Conservation (phyloP, 2,329 filamentous ascomycete genomes). For the Neofusicoccum ribis region DNA sequence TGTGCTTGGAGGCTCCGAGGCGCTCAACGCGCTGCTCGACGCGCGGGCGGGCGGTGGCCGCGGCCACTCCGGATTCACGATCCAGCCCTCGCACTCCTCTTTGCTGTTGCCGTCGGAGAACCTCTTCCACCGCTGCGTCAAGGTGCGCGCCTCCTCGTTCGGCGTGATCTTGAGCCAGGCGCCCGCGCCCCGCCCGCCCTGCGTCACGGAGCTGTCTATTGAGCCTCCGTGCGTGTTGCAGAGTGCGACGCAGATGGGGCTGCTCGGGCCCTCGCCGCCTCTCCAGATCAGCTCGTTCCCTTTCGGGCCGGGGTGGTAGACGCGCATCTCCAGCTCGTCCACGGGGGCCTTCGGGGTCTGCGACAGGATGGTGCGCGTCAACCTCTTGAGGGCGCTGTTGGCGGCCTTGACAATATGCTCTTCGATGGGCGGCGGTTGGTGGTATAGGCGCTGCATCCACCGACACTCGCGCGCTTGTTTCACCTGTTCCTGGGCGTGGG, state of each 20-base stretch:
- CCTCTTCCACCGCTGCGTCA: constrained; percentile 15
- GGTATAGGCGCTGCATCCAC: constrained; percentile 12
- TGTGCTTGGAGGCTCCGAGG: no score
- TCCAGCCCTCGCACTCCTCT: constrained; percentile 12
- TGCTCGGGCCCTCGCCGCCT: constrained; percentile 28
- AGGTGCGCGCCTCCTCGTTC: neutral
- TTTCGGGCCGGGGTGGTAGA: constrained; percentile 42
- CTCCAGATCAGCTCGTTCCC: constrained; percentile 41
- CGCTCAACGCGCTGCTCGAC: no score
- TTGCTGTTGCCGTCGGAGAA: constrained; percentile 12
- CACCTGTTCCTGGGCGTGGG: constrained; percentile 18
- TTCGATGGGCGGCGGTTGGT: constrained; percentile 25
- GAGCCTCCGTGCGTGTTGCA: constrained; percentile 39
- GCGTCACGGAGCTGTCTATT: constrained; percentile 38
- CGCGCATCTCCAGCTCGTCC: constrained; percentile 39
- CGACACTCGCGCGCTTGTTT: neutral
- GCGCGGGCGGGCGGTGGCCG: neutral
- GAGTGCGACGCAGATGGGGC: constrained; percentile 24
- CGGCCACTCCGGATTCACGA: constrained; percentile 14
- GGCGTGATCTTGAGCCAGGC: constrained; percentile 30
- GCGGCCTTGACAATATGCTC: constrained; percentile 23
- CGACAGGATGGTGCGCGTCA: constrained; percentile 32
- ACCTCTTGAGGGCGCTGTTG: constrained; percentile 31
- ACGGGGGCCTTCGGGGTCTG: constrained; percentile 25
- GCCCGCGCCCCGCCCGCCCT: constrained; percentile 34